Percentiles rank a stretch among this genome's conserved stretches.
Conservation (phyloP, 106 monocot species). For the Xerophyta viscosa region DNA sequence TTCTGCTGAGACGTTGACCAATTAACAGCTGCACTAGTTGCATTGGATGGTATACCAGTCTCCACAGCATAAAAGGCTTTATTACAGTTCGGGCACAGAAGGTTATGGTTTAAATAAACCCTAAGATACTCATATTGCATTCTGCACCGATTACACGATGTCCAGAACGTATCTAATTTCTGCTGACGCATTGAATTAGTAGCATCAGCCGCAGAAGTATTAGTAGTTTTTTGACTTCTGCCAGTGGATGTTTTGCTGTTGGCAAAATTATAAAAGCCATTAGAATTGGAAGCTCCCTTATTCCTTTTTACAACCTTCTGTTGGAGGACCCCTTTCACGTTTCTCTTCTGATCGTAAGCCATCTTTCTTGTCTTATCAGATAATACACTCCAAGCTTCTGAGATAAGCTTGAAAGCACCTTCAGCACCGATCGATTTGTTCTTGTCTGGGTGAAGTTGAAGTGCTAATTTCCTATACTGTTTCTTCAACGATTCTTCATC, state of each 20-base stretch:
- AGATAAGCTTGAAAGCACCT: conserved; percentile 27
- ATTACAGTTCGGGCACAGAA: conserved; percentile 42
- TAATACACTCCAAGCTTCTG: conserved; percentile 28
- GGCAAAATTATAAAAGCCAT: conserved; percentile 10
- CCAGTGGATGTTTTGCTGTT: not conserved
- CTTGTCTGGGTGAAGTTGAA: conserved; percentile 8
- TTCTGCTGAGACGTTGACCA: conserved; percentile 3
- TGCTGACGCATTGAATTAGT: not conserved
- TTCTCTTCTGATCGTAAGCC: conserved; percentile 13
- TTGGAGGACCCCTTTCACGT: conserved; percentile 4
- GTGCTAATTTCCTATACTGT: conserved; percentile 14
- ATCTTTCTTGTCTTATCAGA: conserved; percentile 18
- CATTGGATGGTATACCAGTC: conserved; percentile 18
- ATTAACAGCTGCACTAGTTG: conserved; percentile 1
- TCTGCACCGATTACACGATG: conserved; percentile 35
- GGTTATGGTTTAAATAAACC: conserved; percentile 42
- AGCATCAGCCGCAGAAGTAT: not conserved
- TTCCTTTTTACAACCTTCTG: not conserved
- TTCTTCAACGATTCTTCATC: conserved; percentile 16
- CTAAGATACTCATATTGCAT: conserved; percentile 53
- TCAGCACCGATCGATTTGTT: conserved; percentile 23
- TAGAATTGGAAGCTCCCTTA: not conserved
- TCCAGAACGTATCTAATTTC: conserved; percentile 40
- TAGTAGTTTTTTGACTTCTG: not conserved
- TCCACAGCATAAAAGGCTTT: conserved; percentile 34